These are phyloP conservation scores for Neurospora sp. DNA, from an alignment of 495 filamentous ascomycete species.

Conservation along the genomic window DNA sequence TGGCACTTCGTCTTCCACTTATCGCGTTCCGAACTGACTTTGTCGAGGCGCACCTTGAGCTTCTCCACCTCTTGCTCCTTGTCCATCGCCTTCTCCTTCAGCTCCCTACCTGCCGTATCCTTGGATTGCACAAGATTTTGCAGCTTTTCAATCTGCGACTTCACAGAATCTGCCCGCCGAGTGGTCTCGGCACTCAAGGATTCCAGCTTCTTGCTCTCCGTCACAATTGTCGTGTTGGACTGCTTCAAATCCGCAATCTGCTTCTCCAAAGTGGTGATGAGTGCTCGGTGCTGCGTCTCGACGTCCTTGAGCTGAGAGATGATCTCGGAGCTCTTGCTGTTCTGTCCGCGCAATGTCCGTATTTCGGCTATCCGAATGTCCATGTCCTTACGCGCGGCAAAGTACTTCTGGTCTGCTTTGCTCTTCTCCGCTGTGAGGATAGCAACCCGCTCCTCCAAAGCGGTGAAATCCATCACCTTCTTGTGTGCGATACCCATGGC, in stretches of 20 bases:
- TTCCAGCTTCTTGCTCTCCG: constrained; percentile 63
- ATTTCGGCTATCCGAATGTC: constrained; percentile 72
- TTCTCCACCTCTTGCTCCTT: constrained; percentile 63
- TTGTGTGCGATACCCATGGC: constrained; percentile 71
- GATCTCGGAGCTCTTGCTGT: constrained; percentile 83
- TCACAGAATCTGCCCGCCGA: constrained; percentile 60
- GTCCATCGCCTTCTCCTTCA: constrained; percentile 49
- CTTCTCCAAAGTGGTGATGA: constrained; percentile 82
- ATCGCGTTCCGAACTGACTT: constrained; percentile 66
- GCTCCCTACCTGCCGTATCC: constrained; percentile 50
- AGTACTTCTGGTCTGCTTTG: constrained; percentile 97
- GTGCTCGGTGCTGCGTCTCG: constrained; percentile 48
- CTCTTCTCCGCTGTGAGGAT: constrained; percentile 76
- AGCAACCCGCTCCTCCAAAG: constrained; percentile 68
- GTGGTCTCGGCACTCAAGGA: constrained; percentile 55
- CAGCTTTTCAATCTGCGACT: constrained; percentile 65
- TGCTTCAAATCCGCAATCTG: constrained; percentile 74
- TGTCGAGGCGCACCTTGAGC: constrained; percentile 59
- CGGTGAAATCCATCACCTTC: constrained; percentile 67
- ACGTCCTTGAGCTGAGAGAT: constrained; percentile 87
- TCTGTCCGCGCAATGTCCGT: constrained; percentile 66
- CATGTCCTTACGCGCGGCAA: constrained; percentile 85
- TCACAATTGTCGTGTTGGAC: constrained; percentile 51
- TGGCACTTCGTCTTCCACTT: constrained; percentile 71
- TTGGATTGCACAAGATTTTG: constrained; percentile 61